Base-by-base conservation (phyloP, 208 protist genomes). In the Naegleria gruberi region DNA sequence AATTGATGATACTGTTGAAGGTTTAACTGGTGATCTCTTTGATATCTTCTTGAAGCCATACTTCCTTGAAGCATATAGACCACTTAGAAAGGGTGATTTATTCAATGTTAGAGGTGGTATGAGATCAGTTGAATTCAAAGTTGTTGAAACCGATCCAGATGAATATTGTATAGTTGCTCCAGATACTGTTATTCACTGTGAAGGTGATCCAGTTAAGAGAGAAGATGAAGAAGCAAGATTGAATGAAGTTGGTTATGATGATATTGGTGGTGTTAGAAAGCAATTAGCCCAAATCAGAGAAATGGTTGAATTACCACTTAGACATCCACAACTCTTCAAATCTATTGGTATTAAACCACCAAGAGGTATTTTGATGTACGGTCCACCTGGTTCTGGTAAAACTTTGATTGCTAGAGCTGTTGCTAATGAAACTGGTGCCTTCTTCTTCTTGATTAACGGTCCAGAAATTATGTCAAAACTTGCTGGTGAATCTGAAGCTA, bases 401-500 rank as follows among this genome's bases (percentile, higher is more conserved):
- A 99, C 98, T n/a, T 94, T 99, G 90, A 99, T 99, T 92, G 99
- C 98, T 4, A 97, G 98, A 84, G 99, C 99, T 84, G 98, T 99
- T 74, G 99, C 99, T 47, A 99, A 99, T 94, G 99, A 99, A 94
- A 99, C 99, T 12, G 99, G 99, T 91, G 98, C 99, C 26, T 99
- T 99, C 96, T 99, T 99, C 95, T 99, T 99, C 92, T 93, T 99
- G 40, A 99, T 99, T 93, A 99, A 99, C 94, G 99, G 99, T 77
- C 97, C 99, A 74, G 99, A 99, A 94, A 99, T 99, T 92, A 99
- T 99, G 99, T 99, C 98, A 82, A 99, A 99, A 94, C 97, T 99
- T 96, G 97, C 98, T 40, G 99, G 99, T 89, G 99, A 99, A 92
- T 99, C 98, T 15, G 99, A 99, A 95, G 96, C 94, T 44, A 99